These are phyloP conservation scores for Serendipita sp. DNA, from an alignment of 768 basidiomycete species.

Conservation along the genomic window DNA sequence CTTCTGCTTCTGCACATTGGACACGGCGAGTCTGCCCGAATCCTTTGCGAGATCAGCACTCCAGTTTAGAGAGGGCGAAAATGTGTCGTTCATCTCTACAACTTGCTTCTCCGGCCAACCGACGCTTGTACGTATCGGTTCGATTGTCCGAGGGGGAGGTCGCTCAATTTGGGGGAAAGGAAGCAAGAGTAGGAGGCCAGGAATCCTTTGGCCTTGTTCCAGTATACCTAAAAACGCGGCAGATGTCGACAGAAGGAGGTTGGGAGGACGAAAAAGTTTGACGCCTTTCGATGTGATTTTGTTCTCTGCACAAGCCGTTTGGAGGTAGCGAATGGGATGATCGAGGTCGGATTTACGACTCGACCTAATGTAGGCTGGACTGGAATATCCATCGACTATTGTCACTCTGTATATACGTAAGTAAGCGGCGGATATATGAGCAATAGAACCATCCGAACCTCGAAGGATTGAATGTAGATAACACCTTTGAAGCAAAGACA, in stretches of 20 bases:
- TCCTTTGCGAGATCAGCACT: too few relatives aligned
- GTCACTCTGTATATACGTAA: neutral
- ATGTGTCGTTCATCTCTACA: too few relatives aligned
- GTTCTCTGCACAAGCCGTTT: neutral
- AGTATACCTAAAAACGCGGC: neutral
- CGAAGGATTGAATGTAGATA: neutral
- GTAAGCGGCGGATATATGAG: neutral
- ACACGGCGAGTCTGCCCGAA: too few relatives aligned
- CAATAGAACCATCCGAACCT: neutral
- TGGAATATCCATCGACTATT: neutral
- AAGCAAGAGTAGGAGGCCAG: neutral
- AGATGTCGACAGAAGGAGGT: neutral
- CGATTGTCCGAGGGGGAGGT: neutral
- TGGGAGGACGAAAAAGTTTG: neutral
- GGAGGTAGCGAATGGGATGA: neutral
- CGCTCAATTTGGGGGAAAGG: neutral
- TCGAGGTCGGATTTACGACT: neutral
- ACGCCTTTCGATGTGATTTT: neutral
- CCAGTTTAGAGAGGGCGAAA: too few relatives aligned
- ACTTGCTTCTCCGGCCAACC: neutral
- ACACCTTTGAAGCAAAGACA: neutral
- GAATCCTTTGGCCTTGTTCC: neutral
- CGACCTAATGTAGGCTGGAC: neutral
- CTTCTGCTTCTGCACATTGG: too few relatives aligned
- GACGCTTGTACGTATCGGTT: neutral